Base-by-base conservation (phyloP, 805 yeast genomes). In the Lipomyces chichibuensis region DNA sequence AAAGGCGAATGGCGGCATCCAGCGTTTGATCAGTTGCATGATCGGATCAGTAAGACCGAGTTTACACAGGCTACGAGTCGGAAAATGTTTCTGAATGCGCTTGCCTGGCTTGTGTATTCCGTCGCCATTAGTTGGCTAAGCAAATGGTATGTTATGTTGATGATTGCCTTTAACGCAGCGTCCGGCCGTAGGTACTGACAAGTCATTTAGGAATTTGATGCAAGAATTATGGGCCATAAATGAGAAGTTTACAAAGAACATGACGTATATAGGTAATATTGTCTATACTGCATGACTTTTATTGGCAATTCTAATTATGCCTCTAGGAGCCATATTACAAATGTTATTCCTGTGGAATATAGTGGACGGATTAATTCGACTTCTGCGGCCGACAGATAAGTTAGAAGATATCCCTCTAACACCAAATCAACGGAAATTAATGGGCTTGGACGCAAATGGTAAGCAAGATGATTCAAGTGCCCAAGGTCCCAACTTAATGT, bases 1-100 rank as follows among this genome's bases (percentile, higher is more conserved):
- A 72, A 64, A 6, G 74, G 74, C 11, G 46, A 56, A 66, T 72
- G 74, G 74, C 61, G 71, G 20, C 74, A 72, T 62, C 74, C 74
- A 3, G 66, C 73, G 7, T 65, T 72, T 35, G 71, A 67, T 43
- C 67, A 62, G 23, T 46, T 70, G 14, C 72, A 72, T 32, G 25
- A 57, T 17, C 65, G 74, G 25, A 37, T 66, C 9, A 39, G 55
- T n/a, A 51, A 39, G 37, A 65, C 54, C 20, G 69, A 65, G 54
- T 72, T 72, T 51, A 72, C 72, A 8, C 74, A 72, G 57, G 27
- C 59, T n/a, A 70, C 74, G 4, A 60, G 72, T 14, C 62, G 70
- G 53, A 60, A 64, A 29, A 63, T 72, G 60, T 57, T 70, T 56
- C 51, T 68, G 58, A 72, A 72, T 55, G 70, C 69, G 14, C 20